A percentile compares a stretch with the other conserved stretches of the same genome.
Evolutionary conservation across 2,329 filamentous ascomycete species (phyloP).

Genomic region (Penicillium sp.): DNA sequence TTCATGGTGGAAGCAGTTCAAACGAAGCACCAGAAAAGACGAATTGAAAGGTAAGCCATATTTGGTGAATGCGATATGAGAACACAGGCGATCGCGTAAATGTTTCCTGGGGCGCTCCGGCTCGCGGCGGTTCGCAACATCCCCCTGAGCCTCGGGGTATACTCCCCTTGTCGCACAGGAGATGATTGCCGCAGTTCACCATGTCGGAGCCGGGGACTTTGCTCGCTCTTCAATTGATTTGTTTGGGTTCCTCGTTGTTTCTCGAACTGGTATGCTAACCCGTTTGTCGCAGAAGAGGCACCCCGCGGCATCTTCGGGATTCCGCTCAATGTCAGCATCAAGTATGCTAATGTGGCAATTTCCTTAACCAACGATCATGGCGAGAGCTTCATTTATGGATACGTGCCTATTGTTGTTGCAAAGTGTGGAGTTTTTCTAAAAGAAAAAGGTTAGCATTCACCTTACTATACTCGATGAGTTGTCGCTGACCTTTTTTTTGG

Average conservation of each 20-base stretch:
- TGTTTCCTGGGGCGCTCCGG: neutral
- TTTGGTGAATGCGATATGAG: neutral
- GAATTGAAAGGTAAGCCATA: conserved; percentile 60
- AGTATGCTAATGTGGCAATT: conserved; percentile 96
- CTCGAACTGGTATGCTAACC: conserved; percentile 11
- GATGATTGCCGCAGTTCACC: neutral
- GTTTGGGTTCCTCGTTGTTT: neutral
- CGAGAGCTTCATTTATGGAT: conserved; percentile 96
- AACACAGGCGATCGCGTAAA: neutral
- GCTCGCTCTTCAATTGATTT: neutral
- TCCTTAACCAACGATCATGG: conserved; percentile 90
- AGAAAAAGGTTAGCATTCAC: conserved; percentile 76
- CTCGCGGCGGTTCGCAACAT: neutral
- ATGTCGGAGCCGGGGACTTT: neutral
- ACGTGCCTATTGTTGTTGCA: conserved; percentile 95
- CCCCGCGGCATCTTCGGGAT: conserved; percentile 88
- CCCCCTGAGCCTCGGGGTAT: neutral
- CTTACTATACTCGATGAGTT: conserved; percentile 4
- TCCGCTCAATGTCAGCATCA: conserved; percentile 88
- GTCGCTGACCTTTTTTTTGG: conserved; percentile 27
- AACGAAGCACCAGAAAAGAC: conserved; percentile 64
- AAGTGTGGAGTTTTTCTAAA: conserved; percentile 98
- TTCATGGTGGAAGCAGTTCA: conserved; percentile 98
- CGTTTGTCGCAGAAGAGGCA: conserved; percentile 22
- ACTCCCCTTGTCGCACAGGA: conserved; percentile 2